Percentiles rank a stretch among this genome's conserved stretches.
Evolutionary conservation across 2,329 filamentous ascomycete species (phyloP).

Genomic region (Podosphaera aphanis): DNA sequence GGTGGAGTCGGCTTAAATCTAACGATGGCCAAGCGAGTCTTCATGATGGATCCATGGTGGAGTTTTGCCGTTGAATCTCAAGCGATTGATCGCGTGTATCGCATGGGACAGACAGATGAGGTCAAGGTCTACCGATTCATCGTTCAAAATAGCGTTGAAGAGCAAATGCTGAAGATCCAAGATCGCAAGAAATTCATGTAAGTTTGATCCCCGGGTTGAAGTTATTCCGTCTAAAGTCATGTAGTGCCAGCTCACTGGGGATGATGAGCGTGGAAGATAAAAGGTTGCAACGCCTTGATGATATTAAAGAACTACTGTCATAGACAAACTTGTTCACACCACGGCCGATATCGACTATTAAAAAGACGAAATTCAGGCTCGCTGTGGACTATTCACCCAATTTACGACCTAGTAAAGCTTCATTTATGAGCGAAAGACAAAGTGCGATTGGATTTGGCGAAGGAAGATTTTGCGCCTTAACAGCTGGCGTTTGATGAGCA

Average conservation of each 20-base stretch:
- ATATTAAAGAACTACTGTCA: conserved; percentile 64
- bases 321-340: not conserved
- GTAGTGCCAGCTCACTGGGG: conserved; percentile 73
- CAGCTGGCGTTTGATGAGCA: too few relatives aligned
- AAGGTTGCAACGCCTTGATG: conserved; percentile 70
- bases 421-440: too few relatives aligned
- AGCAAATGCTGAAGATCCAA: conserved; percentile 81
- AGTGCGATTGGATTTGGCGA: too few relatives aligned
- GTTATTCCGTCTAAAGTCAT: conserved; percentile 5
- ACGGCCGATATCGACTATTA: not conserved
- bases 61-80: conserved; percentile 91
- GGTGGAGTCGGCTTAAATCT: conserved; percentile 88
- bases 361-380: not conserved
- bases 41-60: conserved; percentile 99
- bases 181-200: conserved; percentile 90
- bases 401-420: too few relatives aligned
- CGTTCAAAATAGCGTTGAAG: conserved; percentile 75
- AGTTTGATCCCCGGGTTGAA: conserved; percentile 21
- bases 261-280: conserved; percentile 94
- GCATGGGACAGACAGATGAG: conserved; percentile 78
- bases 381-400: too few relatives aligned
- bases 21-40: conserved; percentile 71
- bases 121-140: conserved; percentile 78
- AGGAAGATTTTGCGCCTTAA: too few relatives aligned
- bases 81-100: conserved; percentile 89